Percentiles rank a stretch among this genome's conserved stretches.
These are phyloP conservation scores for Colletotrichum sp. DNA, from an alignment of 2,329 filamentous ascomycete genomes.

Conservation along the genomic window DNA sequence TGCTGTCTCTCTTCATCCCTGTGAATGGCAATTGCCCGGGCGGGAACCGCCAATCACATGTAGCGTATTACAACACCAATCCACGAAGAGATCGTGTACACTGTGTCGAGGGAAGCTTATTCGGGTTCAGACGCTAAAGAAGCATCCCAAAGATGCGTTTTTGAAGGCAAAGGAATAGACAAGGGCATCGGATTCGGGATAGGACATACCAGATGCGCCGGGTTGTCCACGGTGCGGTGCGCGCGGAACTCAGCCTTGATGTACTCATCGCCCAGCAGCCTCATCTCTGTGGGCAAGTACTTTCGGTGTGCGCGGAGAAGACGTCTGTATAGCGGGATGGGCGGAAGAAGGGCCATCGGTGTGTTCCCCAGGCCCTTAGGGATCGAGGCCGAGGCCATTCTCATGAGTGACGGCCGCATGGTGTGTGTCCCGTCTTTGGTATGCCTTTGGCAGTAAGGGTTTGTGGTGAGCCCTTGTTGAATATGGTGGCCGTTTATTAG, in stretches of 20 bases:
- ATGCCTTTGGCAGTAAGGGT: not conserved
- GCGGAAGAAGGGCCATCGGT: slow-evolving; percentile 77
- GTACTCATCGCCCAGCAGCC: slow-evolving; percentile 89
- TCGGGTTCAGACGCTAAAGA: too few relatives aligned
- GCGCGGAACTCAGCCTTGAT: slow-evolving; percentile 91
- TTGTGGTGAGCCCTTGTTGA: not conserved
- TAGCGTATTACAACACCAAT: too few relatives aligned
- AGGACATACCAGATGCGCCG: slow-evolving; percentile 76
- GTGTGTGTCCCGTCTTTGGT: not conserved
- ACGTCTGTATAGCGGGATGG: slow-evolving; percentile 87
- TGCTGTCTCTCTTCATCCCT: too few relatives aligned
- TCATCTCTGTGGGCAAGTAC: slow-evolving; percentile 74
- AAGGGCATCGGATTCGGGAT: too few relatives aligned
- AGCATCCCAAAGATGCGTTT: too few relatives aligned
- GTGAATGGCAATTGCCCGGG: too few relatives aligned
- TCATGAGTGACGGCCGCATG: not conserved
- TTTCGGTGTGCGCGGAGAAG: slow-evolving; percentile 86
- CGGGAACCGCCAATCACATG: too few relatives aligned
- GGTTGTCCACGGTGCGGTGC: slow-evolving; percentile 85
- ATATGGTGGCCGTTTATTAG: not conserved
- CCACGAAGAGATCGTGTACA: too few relatives aligned
- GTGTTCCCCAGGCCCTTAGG: slow-evolving; percentile 38
- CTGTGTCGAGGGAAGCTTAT: too few relatives aligned
- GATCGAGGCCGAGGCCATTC: slow-evolving; percentile 42
- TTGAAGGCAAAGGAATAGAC: too few relatives aligned